Evolutionary conservation across 2,329 filamentous ascomycete genomes (phyloP).

Genomic region (Phoma sp.): DNA sequence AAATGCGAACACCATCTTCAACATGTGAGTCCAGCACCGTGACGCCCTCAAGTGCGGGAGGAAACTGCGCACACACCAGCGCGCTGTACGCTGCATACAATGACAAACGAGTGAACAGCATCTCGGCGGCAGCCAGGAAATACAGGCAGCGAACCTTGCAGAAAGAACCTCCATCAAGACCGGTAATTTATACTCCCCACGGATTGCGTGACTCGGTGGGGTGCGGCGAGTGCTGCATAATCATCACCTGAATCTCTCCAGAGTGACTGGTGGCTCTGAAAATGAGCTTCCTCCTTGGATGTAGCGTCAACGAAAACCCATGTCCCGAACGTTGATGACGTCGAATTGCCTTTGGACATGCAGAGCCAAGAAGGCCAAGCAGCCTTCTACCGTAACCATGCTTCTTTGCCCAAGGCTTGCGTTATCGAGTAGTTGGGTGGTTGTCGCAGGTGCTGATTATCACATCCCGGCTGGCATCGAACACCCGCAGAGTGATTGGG

Average conservation of each 20-base stretch:
- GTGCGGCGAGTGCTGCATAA: neutral
- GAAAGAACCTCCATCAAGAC: neutral
- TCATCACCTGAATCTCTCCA: neutral
- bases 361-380: constrained; percentile 32
- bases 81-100: constrained; percentile 23
- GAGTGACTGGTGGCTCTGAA: neutral
- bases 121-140: neutral
- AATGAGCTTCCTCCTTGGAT: constrained; percentile 35
- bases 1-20: constrained; percentile 50
- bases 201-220: neutral
- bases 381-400: constrained; percentile 1
- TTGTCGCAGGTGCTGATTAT: neutral
- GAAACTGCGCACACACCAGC: constrained; percentile 45
- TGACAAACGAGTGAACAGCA: constrained; percentile 15
- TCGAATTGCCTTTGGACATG: constrained; percentile 16
- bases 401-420: neutral
- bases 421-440: neutral
- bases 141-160: neutral
- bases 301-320: constrained; percentile 22
- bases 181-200: constrained; percentile 1
- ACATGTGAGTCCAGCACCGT: constrained; percentile 49
- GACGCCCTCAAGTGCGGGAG: constrained; percentile 47
- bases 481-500: too few species aligned
- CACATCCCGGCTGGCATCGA: too few species aligned
- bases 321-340: constrained; percentile 25